Percentiles rank a stretch among this genome's conserved stretches.
Evolutionary conservation across 805 yeast species (phyloP).

Genomic region (Monosporozyma solicola): DNA sequence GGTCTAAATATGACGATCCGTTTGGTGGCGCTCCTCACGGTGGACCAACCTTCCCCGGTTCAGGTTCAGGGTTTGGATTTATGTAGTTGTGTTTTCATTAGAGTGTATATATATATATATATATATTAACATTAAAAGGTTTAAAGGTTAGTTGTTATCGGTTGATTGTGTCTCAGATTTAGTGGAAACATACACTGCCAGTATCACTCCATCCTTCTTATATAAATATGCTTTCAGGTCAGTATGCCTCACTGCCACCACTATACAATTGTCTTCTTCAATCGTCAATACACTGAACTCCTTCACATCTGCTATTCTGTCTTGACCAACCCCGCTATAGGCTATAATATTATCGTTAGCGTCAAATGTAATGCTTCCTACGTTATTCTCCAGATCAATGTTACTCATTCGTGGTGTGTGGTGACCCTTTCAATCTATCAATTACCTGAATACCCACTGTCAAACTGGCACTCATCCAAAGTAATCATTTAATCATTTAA

Average conservation of each 20-base stretch:
- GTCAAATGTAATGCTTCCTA: conserved; percentile 28
- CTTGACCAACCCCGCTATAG: conserved; percentile 25
- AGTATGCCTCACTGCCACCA: conserved; percentile 4
- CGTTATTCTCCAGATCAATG: background rate
- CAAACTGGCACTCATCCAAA: background rate
- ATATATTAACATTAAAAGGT: background rate
- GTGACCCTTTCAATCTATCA: no score
- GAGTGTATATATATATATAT: no score
- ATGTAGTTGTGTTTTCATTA: background rate
- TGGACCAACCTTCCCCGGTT: conserved; percentile 4
- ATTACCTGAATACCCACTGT: background rate
- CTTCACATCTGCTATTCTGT: conserved; percentile 19
- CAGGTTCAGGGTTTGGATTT: conserved; percentile 9
- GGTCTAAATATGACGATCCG: conserved; percentile 29
- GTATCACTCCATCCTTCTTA: conserved; percentile 20
- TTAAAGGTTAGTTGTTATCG: background rate
- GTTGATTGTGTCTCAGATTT: no score
- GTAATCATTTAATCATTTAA: background rate
- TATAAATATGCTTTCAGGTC: conserved; percentile 12
- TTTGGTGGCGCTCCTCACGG: conserved; percentile 11
- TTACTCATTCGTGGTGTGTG: background rate
- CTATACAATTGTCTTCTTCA: conserved; percentile 22
- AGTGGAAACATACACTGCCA: conserved; percentile 18
- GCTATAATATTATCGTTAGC: conserved; percentile 24
- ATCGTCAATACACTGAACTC: conserved; percentile 17